Evolutionary conservation across 176 grass and related monocot genomes (phyloP).

Genomic region (Oryza meridionalis): DNA sequence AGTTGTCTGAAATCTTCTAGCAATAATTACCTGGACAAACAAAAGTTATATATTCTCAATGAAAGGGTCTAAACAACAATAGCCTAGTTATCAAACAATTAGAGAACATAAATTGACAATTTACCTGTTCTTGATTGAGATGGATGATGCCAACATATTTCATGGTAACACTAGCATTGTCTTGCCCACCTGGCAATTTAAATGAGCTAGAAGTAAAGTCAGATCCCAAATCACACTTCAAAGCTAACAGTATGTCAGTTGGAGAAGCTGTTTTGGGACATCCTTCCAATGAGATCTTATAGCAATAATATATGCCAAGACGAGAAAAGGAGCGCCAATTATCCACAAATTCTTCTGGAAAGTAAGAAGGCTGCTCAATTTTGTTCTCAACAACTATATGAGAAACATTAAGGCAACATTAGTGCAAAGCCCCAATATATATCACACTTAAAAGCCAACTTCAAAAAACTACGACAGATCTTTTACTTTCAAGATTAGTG

Average conservation of each 20-base stretch:
- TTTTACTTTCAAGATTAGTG: not conserved
- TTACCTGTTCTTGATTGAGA: conserved; percentile 68
- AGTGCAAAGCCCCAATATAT: conserved; percentile 6
- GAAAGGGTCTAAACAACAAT: not conserved
- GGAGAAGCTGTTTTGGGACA: conserved; percentile 25
- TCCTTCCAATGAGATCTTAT: conserved; percentile 57
- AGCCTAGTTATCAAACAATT: not conserved
- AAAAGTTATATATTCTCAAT: not conserved
- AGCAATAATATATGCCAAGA: conserved; percentile 72
- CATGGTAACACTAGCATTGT: conserved; percentile 40
- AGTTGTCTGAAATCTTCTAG: conserved; percentile 60
- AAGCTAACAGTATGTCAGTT: conserved; percentile 58
- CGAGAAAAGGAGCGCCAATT: conserved; percentile 62
- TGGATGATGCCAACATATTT: conserved; percentile 47
- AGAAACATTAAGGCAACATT: conserved; percentile 19
- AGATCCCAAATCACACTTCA: conserved; percentile 68
- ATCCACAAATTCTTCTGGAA: conserved; percentile 68
- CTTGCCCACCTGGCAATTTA: conserved; percentile 32
- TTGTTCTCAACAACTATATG: conserved; percentile 56
- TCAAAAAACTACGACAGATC: not conserved
- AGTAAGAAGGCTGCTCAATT: conserved; percentile 59
- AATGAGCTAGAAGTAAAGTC: conserved; percentile 59
- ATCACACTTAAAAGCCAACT: not conserved
- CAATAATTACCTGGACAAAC: conserved; percentile 56
- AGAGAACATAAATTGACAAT: not conserved